Evolutionary conservation across 352 stramenopile species (phyloP).

Genomic region (Pythium vanterpoolii): DNA sequence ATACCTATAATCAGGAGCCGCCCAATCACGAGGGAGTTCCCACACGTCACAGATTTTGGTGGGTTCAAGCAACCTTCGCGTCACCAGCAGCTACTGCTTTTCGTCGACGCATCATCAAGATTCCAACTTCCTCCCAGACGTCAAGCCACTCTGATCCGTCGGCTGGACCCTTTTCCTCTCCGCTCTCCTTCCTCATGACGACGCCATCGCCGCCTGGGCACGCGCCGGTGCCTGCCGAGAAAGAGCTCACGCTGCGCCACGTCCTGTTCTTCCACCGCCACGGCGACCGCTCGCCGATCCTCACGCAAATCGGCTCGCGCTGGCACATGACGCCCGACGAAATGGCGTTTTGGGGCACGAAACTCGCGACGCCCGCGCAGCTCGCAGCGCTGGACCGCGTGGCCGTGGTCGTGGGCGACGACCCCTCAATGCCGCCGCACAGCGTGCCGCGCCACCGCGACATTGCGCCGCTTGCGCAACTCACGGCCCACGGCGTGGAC

Average conservation of each 20-base stretch:
- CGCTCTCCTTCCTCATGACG: constrained; percentile 2
- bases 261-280: constrained; percentile 82
- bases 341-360: constrained; percentile 54
- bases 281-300: constrained; percentile 72
- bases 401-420: constrained; percentile 44
- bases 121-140: constrained; percentile 4
- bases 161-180: not conserved
- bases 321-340: constrained; percentile 51
- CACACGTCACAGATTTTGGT: constrained; percentile 21
- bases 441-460: constrained; percentile 36
- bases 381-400: constrained; percentile 42
- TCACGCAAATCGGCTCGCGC: constrained; percentile 53
- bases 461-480: constrained; percentile 46
- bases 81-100: constrained; percentile 10
- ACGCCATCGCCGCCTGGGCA: not conserved
- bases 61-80: constrained; percentile 22
- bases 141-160: constrained; percentile 8
- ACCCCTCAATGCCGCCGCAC: constrained; percentile 40
- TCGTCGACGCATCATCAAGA: constrained; percentile 12
- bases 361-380: constrained; percentile 52
- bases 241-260: constrained; percentile 53
- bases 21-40: too few species aligned
- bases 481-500: constrained; percentile 63
- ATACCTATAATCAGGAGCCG: too few species aligned
- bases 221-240: not conserved